Conservation (phyloP, 1,139 yeast genomes). For the Yamadazyma oceani region DNA sequence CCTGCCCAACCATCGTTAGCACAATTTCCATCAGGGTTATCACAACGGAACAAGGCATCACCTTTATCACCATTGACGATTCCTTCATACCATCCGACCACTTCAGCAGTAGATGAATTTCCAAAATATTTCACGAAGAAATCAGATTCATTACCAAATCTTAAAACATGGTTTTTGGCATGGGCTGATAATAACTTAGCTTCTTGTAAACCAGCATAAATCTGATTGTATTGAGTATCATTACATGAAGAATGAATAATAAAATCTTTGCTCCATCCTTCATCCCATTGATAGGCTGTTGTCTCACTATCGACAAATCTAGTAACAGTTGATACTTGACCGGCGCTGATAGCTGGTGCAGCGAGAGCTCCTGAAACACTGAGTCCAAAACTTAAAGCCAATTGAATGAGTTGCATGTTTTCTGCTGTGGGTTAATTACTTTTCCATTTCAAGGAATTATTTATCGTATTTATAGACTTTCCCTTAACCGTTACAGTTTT, state of each 20-base stretch:
- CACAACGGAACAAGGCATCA: conserved; percentile 31
- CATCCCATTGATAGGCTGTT: conserved; percentile 19
- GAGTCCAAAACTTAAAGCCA: no score
- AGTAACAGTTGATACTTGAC: background rate
- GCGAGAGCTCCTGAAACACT: background rate
- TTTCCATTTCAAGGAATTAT: no score
- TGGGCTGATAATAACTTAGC: conserved; percentile 21
- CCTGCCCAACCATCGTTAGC: conserved; percentile 33
- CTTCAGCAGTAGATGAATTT: conserved; percentile 28
- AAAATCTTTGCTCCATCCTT: conserved; percentile 16
- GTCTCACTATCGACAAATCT: background rate
- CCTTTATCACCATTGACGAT: conserved; percentile 28
- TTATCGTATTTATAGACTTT: no score
- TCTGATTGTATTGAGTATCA: conserved; percentile 20
- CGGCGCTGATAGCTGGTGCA: background rate
- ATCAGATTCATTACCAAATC: conserved; percentile 22
- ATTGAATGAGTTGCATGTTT: no score
- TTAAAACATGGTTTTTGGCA: conserved; percentile 25
- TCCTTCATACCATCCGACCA: conserved; percentile 30
- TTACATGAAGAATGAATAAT: conserved; percentile 23
- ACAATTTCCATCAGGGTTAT: conserved; percentile 34
- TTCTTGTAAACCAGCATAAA: conserved; percentile 19
- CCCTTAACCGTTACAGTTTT: no score
- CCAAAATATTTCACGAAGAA: conserved; percentile 29
- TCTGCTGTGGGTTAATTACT: background rate